A percentile compares a stretch with the other conserved stretches of the same genome.
phyloP scores from a whole-genome alignment of 148 eudicot species.

The Gaultheria prostrata region DNA sequence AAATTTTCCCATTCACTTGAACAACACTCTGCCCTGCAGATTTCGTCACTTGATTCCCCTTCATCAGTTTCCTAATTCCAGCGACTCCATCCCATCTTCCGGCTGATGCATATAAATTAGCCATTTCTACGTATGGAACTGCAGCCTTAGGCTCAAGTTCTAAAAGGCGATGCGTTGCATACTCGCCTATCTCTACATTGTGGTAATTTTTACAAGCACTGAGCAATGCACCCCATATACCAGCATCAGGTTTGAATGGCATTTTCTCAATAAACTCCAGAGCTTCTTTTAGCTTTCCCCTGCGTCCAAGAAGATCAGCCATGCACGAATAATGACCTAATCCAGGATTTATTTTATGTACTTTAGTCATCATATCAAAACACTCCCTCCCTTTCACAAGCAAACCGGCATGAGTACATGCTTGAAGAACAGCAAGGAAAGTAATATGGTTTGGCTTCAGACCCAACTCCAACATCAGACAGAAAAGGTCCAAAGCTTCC shows the following conservation, averaged over 20 bases:
- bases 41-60: constrained; percentile 48
- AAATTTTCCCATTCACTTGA: constrained; percentile 51
- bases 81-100: constrained; percentile 59
- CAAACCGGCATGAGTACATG: constrained; percentile 65
- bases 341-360: constrained; percentile 37
- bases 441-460: constrained; percentile 58
- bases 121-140: constrained; percentile 69
- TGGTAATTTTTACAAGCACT: constrained; percentile 56
- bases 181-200: constrained; percentile 48
- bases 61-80: constrained; percentile 50
- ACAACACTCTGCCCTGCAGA: constrained; percentile 55
- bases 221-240: constrained; percentile 69
- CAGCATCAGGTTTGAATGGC: constrained; percentile 53
- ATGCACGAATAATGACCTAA: constrained; percentile 65
- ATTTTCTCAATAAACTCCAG: constrained; percentile 42
- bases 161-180: constrained; percentile 41
- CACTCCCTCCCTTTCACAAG: constrained; percentile 56
- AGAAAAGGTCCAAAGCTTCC: constrained; percentile 48
- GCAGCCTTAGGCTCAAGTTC: constrained; percentile 45
- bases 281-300: constrained; percentile 58
- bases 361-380: constrained; percentile 50
- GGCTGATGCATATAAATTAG: constrained; percentile 61
- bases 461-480: constrained; percentile 36
- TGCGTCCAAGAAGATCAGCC: constrained; percentile 72
- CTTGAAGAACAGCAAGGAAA: constrained; percentile 64